A percentile compares a stretch with the other conserved stretches of the same genome.
phyloP scores from a whole-genome alignment of 352 stramenopile genomes.

The Globisporangium heterothallicum region DNA sequence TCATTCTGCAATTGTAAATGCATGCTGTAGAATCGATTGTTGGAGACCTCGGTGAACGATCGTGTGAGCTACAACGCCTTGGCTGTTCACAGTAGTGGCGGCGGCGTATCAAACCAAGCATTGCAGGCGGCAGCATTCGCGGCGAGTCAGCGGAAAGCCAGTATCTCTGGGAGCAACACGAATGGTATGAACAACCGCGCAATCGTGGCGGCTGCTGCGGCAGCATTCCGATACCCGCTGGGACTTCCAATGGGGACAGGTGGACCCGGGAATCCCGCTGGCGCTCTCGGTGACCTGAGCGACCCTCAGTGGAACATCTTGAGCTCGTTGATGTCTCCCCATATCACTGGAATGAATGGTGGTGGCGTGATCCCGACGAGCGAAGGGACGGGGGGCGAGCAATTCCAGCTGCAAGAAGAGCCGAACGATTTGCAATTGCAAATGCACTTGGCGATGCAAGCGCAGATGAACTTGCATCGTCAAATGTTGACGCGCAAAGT shows the following conservation, averaged over 20 bases:
- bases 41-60: neutral
- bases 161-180: neutral
- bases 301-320: constrained; percentile 79
- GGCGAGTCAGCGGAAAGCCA: constrained; percentile 10
- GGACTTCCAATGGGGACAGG: constrained; percentile 13
- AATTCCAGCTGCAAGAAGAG: constrained; percentile 59
- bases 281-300: constrained; percentile 31
- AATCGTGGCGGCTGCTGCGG: constrained; percentile 24
- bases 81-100: neutral
- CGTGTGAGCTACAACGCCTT: constrained; percentile 9
- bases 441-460: constrained; percentile 85
- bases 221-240: constrained; percentile 31
- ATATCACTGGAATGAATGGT: constrained; percentile 36
- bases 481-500: constrained; percentile 87
- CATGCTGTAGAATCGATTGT: neutral
- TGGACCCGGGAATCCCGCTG: neutral
- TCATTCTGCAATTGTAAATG: neutral
- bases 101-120: constrained; percentile 3
- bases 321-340: constrained; percentile 72
- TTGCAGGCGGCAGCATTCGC: constrained; percentile 12
- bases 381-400: constrained; percentile 29
- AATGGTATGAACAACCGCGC: constrained; percentile 11
- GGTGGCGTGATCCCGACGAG: constrained; percentile 17
- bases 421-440: constrained; percentile 66
- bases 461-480: constrained; percentile 84